These are phyloP conservation scores for Viola pubescens DNA, from an alignment of 441 rosid genomes.

Conservation along the genomic window DNA sequence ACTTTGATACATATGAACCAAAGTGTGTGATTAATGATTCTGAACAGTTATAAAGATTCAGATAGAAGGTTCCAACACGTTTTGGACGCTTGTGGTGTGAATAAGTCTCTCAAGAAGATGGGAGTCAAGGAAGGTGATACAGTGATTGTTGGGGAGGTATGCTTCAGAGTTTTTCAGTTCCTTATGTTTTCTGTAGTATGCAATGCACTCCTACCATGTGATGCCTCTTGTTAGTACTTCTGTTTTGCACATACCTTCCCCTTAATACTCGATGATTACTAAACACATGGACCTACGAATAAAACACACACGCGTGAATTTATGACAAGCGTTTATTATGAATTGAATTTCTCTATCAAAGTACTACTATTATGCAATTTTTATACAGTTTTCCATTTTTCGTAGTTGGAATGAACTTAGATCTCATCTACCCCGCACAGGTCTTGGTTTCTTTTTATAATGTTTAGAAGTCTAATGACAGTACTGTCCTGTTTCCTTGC, in stretches of 20 bases:
- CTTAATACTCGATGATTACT: no score
- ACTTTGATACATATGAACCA: neutral
- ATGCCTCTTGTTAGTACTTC: neutral
- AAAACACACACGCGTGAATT: neutral
- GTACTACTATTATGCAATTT: no score
- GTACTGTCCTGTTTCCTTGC: conserved; percentile 12
- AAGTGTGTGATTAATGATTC: conserved; percentile 9
- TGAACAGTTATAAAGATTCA: conserved; percentile 74
- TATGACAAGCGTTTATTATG: neutral
- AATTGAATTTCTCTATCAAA: neutral
- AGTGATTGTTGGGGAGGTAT: conserved; percentile 78
- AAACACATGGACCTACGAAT: neutral
- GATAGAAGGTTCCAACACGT: conserved; percentile 83
- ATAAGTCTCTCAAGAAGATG: conserved; percentile 55
- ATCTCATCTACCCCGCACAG: neutral
- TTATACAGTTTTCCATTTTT: neutral
- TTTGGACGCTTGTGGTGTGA: conserved; percentile 85
- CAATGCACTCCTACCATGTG: neutral
- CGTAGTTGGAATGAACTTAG: neutral
- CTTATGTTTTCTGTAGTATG: conserved; percentile 6
- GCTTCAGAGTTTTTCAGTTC: conserved; percentile 5
- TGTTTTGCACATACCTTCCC: no score
- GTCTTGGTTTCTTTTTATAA: neutral
- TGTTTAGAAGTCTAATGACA: neutral
- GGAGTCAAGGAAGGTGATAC: conserved; percentile 95